Evolutionary conservation across 768 basidiomycete species (phyloP).

Genomic region (Boletellus sp.): DNA sequence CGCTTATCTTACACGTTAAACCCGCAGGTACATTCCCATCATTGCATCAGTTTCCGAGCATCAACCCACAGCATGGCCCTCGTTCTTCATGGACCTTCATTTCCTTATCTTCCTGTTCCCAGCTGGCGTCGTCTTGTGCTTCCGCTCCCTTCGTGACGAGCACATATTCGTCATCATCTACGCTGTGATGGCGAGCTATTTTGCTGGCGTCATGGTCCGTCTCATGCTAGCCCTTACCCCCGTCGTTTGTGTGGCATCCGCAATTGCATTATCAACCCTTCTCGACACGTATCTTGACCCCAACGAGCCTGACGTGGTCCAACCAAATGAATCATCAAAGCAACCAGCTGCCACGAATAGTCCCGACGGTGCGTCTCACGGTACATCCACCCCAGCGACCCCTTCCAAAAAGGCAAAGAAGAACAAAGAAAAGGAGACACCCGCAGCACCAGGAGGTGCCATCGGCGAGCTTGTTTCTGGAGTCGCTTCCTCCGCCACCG

Average conservation of each 20-base stretch:
- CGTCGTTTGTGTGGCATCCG: conserved; percentile 90
- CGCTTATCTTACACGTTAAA: conserved; percentile 1
- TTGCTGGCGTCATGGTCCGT: conserved; percentile 99
- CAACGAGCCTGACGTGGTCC: conserved; percentile 49
- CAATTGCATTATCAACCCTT: conserved; percentile 84
- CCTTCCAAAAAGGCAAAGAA: conserved; percentile 48
- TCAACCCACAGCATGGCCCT: conserved; percentile 99
- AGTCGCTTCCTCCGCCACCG: conserved; percentile 30
- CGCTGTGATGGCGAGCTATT: conserved; percentile 93
- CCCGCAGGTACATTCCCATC: conserved; percentile 82
- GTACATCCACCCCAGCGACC: conserved; percentile 29
- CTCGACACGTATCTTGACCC: conserved; percentile 91
- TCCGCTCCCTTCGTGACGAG: conserved; percentile 92
- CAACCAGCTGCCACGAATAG: not conserved
- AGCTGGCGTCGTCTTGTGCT: conserved; percentile 90
- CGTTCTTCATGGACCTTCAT: conserved; percentile 99
- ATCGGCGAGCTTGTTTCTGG: conserved; percentile 43
- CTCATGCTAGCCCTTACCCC: conserved; percentile 97
- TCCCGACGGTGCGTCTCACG: conserved; percentile 21
- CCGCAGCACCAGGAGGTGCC: conserved; percentile 32
- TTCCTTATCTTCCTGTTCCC: conserved; percentile 98
- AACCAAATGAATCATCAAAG: conserved; percentile 5
- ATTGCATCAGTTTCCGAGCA: conserved; percentile 99
- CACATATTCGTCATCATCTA: conserved; percentile 99
- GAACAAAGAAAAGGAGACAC: conserved; percentile 52